Evolutionary conservation across 495 filamentous ascomycete genomes (phyloP).

Genomic region (Penicillium paradoxum): DNA sequence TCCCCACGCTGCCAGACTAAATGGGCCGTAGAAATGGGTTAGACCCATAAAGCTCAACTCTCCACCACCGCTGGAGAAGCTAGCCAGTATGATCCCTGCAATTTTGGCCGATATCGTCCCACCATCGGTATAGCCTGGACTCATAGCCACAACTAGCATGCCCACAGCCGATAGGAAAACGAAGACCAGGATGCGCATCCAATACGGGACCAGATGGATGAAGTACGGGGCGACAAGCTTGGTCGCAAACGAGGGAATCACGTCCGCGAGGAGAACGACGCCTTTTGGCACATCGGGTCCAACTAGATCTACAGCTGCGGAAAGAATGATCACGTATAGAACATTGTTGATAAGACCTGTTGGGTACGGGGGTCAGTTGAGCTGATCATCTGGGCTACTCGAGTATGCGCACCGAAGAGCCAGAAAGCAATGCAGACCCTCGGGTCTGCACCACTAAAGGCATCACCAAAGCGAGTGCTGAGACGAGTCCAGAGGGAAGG

Average conservation of each 20-base stretch:
- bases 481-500: constrained; percentile 67
- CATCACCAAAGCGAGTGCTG: constrained; percentile 53
- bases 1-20: constrained; percentile 87
- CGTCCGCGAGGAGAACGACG: constrained; percentile 87
- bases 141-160: constrained; percentile 84
- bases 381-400: background rate
- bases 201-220: constrained; percentile 81
- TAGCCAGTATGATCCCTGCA: constrained; percentile 78
- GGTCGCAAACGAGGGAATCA: constrained; percentile 79
- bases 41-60: constrained; percentile 86
- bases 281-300: constrained; percentile 79
- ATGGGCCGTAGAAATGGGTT: constrained; percentile 90
- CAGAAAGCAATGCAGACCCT: constrained; percentile 80
- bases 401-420: constrained; percentile 67
- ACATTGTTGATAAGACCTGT: constrained; percentile 95
- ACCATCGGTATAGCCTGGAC: constrained; percentile 55
- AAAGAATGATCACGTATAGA: constrained; percentile 94
- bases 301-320: constrained; percentile 93
- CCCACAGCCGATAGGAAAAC: constrained; percentile 66
- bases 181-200: constrained; percentile 65
- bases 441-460: constrained; percentile 65
- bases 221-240: constrained; percentile 91
- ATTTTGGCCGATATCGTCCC: constrained; percentile 68
- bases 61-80: constrained; percentile 74
- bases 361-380: background rate